phyloP scores from a whole-genome alignment of 306 rosid genomes.

The Luffa aegyptiaca region DNA sequence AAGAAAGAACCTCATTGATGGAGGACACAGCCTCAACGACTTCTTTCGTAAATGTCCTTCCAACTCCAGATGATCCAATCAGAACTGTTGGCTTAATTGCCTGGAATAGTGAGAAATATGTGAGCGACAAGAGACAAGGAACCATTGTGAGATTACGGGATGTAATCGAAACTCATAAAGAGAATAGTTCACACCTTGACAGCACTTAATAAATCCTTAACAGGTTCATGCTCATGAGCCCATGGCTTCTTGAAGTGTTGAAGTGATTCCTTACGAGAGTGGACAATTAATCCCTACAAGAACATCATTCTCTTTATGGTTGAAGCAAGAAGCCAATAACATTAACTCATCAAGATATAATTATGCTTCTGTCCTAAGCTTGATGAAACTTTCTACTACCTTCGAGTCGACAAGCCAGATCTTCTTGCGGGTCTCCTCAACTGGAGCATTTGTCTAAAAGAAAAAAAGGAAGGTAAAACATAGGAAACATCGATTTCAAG shows the following conservation, averaged over 20 bases:
- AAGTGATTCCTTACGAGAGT: conserved; percentile 73
- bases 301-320: conserved; percentile 6
- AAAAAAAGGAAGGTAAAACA: background rate
- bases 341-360: background rate
- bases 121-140: background rate
- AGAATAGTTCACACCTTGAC: conserved; percentile 47
- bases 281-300: conserved; percentile 76
- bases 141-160: background rate
- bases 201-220: conserved; percentile 48
- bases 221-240: conserved; percentile 95
- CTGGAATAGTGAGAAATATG: conserved; percentile 17
- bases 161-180: background rate
- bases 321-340: background rate
- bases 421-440: conserved; percentile 78
- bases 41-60: conserved; percentile 77
- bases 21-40: conserved; percentile 60
- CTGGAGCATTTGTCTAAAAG: conserved; percentile 48
- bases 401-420: conserved; percentile 94
- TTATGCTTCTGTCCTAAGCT: background rate
- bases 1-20: conserved; percentile 44
- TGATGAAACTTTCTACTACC: conserved; percentile 27
- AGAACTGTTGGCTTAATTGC: conserved; percentile 77
- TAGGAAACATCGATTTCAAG: background rate
- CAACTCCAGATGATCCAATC: conserved; percentile 86
- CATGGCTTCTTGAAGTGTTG: conserved; percentile 87